phyloP scores from a whole-genome alignment of 352 stramenopile species.

The Globisporangium middletonii region DNA sequence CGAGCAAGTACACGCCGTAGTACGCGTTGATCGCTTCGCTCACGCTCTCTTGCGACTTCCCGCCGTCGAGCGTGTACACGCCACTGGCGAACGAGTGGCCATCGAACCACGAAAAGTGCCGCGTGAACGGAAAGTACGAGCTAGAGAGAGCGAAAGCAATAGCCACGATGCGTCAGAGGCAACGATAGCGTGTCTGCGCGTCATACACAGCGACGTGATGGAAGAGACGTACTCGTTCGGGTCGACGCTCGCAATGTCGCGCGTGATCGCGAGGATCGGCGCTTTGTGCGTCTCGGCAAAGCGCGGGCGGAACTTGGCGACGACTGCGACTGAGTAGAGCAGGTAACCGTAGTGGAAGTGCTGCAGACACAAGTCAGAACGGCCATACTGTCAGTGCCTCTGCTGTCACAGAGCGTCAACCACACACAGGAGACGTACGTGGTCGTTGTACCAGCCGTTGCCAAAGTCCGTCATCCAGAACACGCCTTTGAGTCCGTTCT shows the following conservation, averaged over 20 bases:
- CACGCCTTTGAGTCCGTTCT: conserved; percentile 86
- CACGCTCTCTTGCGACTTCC: conserved; percentile 95
- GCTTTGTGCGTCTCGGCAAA: conserved; percentile 72
- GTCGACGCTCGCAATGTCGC: conserved; percentile 68
- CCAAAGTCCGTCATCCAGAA: conserved; percentile 91
- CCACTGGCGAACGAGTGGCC: conserved; percentile 95
- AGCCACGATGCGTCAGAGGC: conserved; percentile 5
- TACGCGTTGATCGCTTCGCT: conserved; percentile 97
- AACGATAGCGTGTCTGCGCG: neutral
- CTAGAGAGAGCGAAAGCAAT: conserved; percentile 17
- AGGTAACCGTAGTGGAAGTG: conserved; percentile 98
- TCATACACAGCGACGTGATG: neutral
- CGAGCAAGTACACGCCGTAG: conserved; percentile 94
- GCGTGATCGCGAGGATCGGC: conserved; percentile 65
- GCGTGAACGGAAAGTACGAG: conserved; percentile 86
- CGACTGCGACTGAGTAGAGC: conserved; percentile 77
- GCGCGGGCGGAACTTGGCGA: conserved; percentile 65
- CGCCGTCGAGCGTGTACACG: conserved; percentile 92
- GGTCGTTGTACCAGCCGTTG: conserved; percentile 90
- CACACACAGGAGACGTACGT: conserved; percentile 43
- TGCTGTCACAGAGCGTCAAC: neutral
- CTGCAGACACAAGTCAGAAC: conserved; percentile 25
- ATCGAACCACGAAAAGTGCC: conserved; percentile 97
- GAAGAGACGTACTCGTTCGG: conserved; percentile 48
- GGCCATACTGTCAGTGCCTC: neutral